These are phyloP conservation scores for Diplodia seriata DNA, from an alignment of 2,329 filamentous ascomycete genomes.

Conservation along the genomic window DNA sequence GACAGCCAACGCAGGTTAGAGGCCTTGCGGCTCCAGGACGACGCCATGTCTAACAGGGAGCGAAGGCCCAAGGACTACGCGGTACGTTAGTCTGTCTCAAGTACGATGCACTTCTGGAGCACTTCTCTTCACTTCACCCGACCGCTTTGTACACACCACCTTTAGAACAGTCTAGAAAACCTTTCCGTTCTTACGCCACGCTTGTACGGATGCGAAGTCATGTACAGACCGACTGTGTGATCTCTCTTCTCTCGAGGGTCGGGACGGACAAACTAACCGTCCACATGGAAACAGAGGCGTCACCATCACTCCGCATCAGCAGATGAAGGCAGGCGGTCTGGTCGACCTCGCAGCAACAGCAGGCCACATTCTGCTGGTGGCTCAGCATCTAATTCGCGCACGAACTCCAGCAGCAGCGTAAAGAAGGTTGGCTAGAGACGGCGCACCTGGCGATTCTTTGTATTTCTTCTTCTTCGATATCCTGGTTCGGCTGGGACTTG, in stretches of 20 bases:
- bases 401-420: conserved; percentile 31
- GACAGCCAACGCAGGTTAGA: conserved; percentile 88
- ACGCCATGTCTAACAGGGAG: conserved; percentile 50
- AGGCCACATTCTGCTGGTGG: conserved; percentile 45
- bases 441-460: conserved; percentile 25
- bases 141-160: conserved; percentile 32
- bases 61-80: conserved; percentile 51
- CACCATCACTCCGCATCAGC: conserved; percentile 42
- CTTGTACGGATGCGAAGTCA: conserved; percentile 29
- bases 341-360: conserved; percentile 50
- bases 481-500: conserved; percentile 11
- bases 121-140: conserved; percentile 30
- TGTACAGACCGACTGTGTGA: conserved; percentile 31
- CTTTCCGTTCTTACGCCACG: conserved; percentile 34
- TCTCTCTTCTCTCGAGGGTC: conserved; percentile 25
- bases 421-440: conserved; percentile 27
- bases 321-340: conserved; percentile 46
- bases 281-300: conserved; percentile 44
- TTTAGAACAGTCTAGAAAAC: conserved; percentile 33
- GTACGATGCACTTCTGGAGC: conserved; percentile 43
- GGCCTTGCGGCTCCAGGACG: conserved; percentile 88
- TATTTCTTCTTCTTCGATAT: conserved; percentile 28
- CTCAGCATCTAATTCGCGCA: conserved; percentile 26
- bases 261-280: conserved; percentile 31
- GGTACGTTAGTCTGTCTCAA: conserved; percentile 51